A percentile compares a stretch with the other conserved stretches of the same genome.
Conservation (phyloP, 768 basidiomycete species). For the Psilocybe sp. region DNA sequence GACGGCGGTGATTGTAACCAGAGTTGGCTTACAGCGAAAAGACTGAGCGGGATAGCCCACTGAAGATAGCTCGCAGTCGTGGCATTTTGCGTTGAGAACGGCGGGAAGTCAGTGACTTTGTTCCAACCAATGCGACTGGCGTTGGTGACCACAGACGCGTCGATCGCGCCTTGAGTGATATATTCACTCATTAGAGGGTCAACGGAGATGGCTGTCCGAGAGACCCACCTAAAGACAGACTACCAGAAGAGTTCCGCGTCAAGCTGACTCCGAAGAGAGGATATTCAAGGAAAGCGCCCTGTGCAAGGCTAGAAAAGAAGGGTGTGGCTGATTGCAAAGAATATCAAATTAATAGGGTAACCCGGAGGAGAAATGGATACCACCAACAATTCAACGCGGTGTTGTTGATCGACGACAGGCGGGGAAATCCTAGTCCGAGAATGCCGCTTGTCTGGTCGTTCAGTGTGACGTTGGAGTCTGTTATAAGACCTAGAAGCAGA, state of each 20-base stretch:
- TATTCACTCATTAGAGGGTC: neutral
- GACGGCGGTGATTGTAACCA: neutral
- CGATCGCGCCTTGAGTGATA: constrained; percentile 60
- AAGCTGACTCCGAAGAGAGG: constrained; percentile 76
- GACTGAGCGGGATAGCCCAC: constrained; percentile 65
- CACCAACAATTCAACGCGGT: constrained; percentile 44
- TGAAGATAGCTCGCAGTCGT: constrained; percentile 64
- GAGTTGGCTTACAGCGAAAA: constrained; percentile 44
- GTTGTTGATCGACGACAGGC: constrained; percentile 59
- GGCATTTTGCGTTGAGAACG: constrained; percentile 53
- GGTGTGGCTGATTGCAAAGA: constrained; percentile 52
- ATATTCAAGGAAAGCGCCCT: constrained; percentile 64
- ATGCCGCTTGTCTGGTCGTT: constrained; percentile 67
- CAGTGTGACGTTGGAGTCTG: constrained; percentile 60
- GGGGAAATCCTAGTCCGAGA: constrained; percentile 73
- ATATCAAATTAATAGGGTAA: constrained; percentile 1
- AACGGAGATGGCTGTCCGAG: neutral
- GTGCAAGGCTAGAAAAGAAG: constrained; percentile 61
- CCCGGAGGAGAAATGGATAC: neutral
- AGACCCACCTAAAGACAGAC: constrained; percentile 58
- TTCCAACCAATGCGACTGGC: constrained; percentile 66
- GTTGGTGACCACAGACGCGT: constrained; percentile 64
- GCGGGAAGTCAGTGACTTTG: constrained; percentile 70
- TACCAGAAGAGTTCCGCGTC: constrained; percentile 55
- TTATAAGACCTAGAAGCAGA: constrained; percentile 49